phyloP scores from a whole-genome alignment of 352 stramenopile species.

The Thalassiosira mediterranea region DNA sequence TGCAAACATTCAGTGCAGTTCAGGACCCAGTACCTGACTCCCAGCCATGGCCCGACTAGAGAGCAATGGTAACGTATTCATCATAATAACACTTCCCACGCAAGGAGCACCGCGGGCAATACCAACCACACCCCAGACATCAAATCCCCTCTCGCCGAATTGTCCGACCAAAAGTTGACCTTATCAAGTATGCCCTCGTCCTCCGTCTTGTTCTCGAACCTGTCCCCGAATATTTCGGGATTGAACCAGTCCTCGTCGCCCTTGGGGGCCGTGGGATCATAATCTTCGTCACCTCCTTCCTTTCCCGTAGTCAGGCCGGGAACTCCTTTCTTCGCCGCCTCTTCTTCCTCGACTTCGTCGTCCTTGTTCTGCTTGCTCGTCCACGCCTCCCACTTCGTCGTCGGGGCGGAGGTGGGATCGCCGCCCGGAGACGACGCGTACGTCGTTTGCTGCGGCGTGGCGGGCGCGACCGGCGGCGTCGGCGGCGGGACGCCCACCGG shows the following conservation, averaged over 20 bases:
- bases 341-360: conserved; percentile 5
- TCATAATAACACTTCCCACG: too few relatives aligned
- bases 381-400: conserved; percentile 22
- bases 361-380: too few relatives aligned
- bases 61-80: too few relatives aligned
- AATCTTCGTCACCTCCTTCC: not conserved
- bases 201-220: not conserved
- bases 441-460: not conserved
- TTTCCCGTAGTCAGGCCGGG: conserved; percentile 12
- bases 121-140: too few relatives aligned
- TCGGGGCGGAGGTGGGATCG: not conserved
- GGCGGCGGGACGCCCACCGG: not conserved
- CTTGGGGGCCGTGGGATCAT: not conserved
- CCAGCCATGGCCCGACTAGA: too few relatives aligned
- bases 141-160: too few relatives aligned
- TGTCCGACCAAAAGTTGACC: conserved; percentile 11
- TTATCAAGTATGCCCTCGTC: conserved; percentile 18
- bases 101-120: too few relatives aligned
- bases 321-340: conserved; percentile 7
- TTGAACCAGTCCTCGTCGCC: conserved; percentile 12
- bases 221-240: conserved; percentile 4
- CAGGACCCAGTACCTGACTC: too few relatives aligned
- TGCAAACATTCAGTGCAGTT: too few relatives aligned
- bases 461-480: not conserved
- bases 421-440: not conserved